Conservation (phyloP, 768 basidiomycete species). For the Daedalea quercina region DNA sequence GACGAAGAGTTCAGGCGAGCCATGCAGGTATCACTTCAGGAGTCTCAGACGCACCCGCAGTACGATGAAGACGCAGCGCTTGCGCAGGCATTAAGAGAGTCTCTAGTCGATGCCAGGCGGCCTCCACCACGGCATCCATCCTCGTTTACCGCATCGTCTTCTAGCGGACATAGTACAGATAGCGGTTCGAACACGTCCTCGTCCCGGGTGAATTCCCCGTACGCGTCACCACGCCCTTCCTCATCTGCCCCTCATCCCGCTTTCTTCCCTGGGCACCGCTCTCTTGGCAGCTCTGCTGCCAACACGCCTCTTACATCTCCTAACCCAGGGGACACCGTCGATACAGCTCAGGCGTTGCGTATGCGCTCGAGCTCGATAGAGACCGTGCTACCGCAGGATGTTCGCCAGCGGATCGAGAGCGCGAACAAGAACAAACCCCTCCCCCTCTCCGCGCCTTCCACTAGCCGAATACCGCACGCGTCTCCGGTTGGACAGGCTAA, state of each 20-base stretch:
- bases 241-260: neutral
- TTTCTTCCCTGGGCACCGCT: neutral
- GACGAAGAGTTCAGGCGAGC: slow-evolving; percentile 12
- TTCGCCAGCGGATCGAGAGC: too few relatives aligned
- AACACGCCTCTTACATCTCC: neutral
- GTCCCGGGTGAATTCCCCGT: neutral
- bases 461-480: neutral
- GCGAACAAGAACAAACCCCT: neutral
- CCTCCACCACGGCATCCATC: neutral
- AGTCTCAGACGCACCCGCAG: slow-evolving; percentile 5
- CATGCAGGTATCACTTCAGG: slow-evolving; percentile 15
- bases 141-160: neutral
- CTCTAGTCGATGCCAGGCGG: slow-evolving; percentile 20
- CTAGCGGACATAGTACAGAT: neutral
- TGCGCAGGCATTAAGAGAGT: slow-evolving; percentile 54
- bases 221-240: neutral
- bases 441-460: neutral
- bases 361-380: neutral
- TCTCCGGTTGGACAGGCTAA: neutral
- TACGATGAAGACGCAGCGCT: slow-evolving; percentile 58
- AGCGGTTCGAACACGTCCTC: neutral
- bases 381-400: neutral
- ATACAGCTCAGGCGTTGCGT: neutral
- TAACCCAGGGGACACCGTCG: neutral
- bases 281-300: neutral